Evolutionary conservation across 768 basidiomycete species (phyloP).

Genomic region (Zangia roseola): DNA sequence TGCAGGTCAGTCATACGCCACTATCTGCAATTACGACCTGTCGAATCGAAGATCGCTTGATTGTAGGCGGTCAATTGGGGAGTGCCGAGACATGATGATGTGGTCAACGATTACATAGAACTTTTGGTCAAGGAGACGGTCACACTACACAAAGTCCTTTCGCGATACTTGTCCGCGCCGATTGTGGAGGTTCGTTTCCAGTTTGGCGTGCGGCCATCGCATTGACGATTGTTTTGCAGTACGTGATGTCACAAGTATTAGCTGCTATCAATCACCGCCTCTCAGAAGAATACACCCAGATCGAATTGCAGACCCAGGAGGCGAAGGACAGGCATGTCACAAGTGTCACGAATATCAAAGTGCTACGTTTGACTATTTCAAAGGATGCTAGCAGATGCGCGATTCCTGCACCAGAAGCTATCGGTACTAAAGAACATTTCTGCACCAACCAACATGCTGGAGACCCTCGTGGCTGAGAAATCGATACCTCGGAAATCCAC

Average conservation of each 20-base stretch:
- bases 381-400: slow-evolving; percentile 81
- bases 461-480: slow-evolving; percentile 84
- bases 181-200: slow-evolving; percentile 70
- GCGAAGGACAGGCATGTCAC: slow-evolving; percentile 75
- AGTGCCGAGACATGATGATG: slow-evolving; percentile 54
- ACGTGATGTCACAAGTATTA: slow-evolving; percentile 94
- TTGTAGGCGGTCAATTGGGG: slow-evolving; percentile 78
- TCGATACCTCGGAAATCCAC: slow-evolving; percentile 42
- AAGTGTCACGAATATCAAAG: slow-evolving; percentile 4
- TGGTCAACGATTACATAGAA: slow-evolving; percentile 88
- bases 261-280: slow-evolving; percentile 90
- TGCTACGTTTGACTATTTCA: slow-evolving; percentile 15
- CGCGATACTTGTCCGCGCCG: slow-evolving; percentile 76
- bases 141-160: slow-evolving; percentile 92
- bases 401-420: slow-evolving; percentile 73
- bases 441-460: slow-evolving; percentile 74
- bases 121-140: slow-evolving; percentile 92
- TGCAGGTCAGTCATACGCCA: slow-evolving; percentile 55
- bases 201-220: slow-evolving; percentile 8
- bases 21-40: slow-evolving; percentile 1
- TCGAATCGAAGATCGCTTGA: slow-evolving; percentile 3
- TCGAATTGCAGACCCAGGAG: slow-evolving; percentile 79
- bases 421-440: slow-evolving; percentile 71
- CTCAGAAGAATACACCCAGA: slow-evolving; percentile 78
- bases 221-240: slow-evolving; percentile 42